A percentile compares a stretch with the other conserved stretches of the same genome.
These are phyloP conservation scores for Coemansia sp. DNA, from an alignment of 192 early-diverging fungal species.

Conservation along the genomic window DNA sequence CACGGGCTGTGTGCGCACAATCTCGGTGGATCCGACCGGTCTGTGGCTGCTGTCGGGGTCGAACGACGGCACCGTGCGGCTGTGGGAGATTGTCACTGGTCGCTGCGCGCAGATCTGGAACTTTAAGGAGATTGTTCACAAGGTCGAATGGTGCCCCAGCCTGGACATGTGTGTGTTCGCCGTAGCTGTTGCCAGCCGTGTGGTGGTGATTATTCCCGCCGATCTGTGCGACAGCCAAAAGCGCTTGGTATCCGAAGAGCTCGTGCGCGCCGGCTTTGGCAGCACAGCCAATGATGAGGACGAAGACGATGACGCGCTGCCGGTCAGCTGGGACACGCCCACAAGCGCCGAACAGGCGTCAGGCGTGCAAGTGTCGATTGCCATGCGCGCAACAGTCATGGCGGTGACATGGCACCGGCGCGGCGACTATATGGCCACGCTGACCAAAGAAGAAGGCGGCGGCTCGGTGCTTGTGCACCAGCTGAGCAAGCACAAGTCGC, in stretches of 20 bases:
- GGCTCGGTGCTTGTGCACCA: slow-evolving; percentile 86
- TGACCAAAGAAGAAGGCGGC: slow-evolving; percentile 74
- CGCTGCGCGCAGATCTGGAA: slow-evolving; percentile 79
- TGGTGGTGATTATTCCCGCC: slow-evolving; percentile 55
- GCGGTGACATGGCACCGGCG: slow-evolving; percentile 91
- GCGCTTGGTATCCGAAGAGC: slow-evolving; percentile 36
- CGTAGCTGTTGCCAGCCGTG: slow-evolving; percentile 62
- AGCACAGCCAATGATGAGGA: slow-evolving; percentile 17
- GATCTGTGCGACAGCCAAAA: slow-evolving; percentile 46
- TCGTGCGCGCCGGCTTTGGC: slow-evolving; percentile 40
- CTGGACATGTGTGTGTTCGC: slow-evolving; percentile 73
- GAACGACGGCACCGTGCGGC: slow-evolving; percentile 82
- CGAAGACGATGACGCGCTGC: slow-evolving; percentile 26
- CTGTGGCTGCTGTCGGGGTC: slow-evolving; percentile 85
- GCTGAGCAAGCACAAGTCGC: slow-evolving; percentile 80
- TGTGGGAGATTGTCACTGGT: slow-evolving; percentile 92
- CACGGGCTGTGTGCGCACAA: slow-evolving; percentile 70
- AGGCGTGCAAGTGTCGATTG: slow-evolving; percentile 49
- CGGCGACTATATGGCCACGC: slow-evolving; percentile 92
- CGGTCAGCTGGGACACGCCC: slow-evolving; percentile 57
- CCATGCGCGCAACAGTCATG: slow-evolving; percentile 65
- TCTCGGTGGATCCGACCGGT: slow-evolving; percentile 92
- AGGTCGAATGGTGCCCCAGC: slow-evolving; percentile 90
- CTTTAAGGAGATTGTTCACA: slow-evolving; percentile 65
- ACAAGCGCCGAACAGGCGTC: slow-evolving; percentile 52